phyloP scores from a whole-genome alignment of 352 stramenopile genomes.

The Phytophthora litchii region DNA sequence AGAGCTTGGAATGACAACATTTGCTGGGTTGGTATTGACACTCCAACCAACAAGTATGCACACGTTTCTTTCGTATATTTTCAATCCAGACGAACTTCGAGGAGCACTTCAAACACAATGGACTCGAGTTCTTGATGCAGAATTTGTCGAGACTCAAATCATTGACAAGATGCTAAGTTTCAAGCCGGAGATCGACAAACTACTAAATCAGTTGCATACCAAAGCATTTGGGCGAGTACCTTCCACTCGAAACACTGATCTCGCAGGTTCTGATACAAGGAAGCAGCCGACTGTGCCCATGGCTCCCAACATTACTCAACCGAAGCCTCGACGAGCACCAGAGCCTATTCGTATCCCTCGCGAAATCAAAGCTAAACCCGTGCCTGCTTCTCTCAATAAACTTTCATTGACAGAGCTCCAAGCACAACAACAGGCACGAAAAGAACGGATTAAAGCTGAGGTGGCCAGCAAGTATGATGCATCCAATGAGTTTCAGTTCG shows the following conservation, averaged over 20 bases:
- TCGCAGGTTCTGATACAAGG: neutral
- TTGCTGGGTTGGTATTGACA: slow-evolving; percentile 59
- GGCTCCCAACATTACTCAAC: slow-evolving; percentile 88
- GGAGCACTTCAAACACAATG: slow-evolving; percentile 80
- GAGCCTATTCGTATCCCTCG: slow-evolving; percentile 85
- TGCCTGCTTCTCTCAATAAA: slow-evolving; percentile 69
- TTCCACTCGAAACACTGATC: slow-evolving; percentile 9
- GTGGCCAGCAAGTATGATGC: slow-evolving; percentile 80
- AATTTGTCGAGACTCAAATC: slow-evolving; percentile 83
- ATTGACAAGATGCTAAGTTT: slow-evolving; percentile 65
- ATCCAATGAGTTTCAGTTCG: slow-evolving; percentile 73
- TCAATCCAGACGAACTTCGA: slow-evolving; percentile 69
- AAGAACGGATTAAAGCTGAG: slow-evolving; percentile 60
- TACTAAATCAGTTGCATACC: slow-evolving; percentile 62
- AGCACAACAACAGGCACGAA: slow-evolving; percentile 57
- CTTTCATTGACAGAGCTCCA: slow-evolving; percentile 71
- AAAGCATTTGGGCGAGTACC: slow-evolving; percentile 69
- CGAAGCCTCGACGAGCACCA: slow-evolving; percentile 61
- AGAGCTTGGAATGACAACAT: slow-evolving; percentile 76
- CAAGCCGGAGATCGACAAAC: slow-evolving; percentile 37
- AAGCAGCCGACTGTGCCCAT: slow-evolving; percentile 72
- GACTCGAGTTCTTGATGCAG: slow-evolving; percentile 80
- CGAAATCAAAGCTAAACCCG: slow-evolving; percentile 70
- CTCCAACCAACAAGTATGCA: slow-evolving; percentile 89
- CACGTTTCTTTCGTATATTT: slow-evolving; percentile 87